Base-by-base conservation (phyloP, 2,329 filamentous ascomycete genomes). In the Diaporthe capsici region DNA sequence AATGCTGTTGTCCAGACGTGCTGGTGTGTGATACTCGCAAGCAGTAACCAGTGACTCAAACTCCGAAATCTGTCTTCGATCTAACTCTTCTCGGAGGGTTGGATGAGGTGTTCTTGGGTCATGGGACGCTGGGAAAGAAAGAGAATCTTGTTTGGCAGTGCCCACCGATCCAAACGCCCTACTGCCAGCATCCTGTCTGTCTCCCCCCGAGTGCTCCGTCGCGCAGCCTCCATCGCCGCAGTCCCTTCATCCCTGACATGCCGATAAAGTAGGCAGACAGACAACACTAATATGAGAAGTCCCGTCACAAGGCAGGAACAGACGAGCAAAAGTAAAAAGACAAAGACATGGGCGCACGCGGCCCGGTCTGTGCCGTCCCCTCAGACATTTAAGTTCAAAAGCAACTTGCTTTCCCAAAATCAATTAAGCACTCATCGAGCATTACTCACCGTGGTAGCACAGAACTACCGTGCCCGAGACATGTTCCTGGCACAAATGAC, bases 391-490 rank as follows among this genome's bases (percentile, higher is more conserved):
- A 3, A 8, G 15, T 28, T 31, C 42, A 65, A 34, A 49, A 65
- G 25, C 61, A 47, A 49, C 42, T 15, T 12, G 8, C 6, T 20
- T 12, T 1, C 17, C 9, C 7, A 37, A 12, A 3, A 67, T 42
- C 15, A n/a, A 39, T 31, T 1, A 10, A 20, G 8, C 8, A 44
- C n/a, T 6, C 5, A 9, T 20, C 12, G 4, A 20, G 5, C n/a
- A 22, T 8, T 25, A n/a, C 63, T 25, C 44, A 67, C 31, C 20
- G 31, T 8, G 12, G 12, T 51, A 9, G 10, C 3, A 68, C 63
- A 68, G 63, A 68, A 37, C 63, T 5, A 51, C 44, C 44, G 44
- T 25, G 44, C 22, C 28, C 44, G 63, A 68, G 63, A 68, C 63
- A 68, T 37, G 20, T 67, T 12, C 28, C 28, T 37, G 12, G n/a